Evolutionary conservation across 164 flowering plant species (phyloP).

Genomic region (Chimonanthus salicifolius): DNA sequence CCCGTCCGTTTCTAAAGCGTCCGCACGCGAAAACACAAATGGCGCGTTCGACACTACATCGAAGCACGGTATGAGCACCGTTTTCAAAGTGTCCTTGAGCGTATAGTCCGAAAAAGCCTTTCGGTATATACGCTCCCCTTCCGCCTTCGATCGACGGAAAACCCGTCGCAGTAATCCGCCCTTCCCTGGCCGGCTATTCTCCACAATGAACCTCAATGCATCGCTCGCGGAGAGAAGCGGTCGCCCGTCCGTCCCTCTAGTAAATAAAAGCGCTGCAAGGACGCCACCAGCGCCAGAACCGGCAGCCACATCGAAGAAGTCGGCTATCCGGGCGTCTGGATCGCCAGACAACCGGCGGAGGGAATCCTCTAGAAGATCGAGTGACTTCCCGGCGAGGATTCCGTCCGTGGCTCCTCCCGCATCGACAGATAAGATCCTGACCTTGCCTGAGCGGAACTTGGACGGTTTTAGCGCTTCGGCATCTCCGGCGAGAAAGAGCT

Average conservation of each 20-base stretch:
- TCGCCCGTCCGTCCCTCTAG: conserved; percentile 35
- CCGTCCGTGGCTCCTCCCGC: conserved; percentile 51
- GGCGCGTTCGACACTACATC: conserved; percentile 49
- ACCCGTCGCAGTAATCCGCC: conserved; percentile 16
- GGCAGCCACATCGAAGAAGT: conserved; percentile 55
- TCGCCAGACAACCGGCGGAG: conserved; percentile 34
- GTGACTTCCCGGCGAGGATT: conserved; percentile 46
- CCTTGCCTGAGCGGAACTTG: conserved; percentile 32
- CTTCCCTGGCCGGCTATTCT: conserved; percentile 23
- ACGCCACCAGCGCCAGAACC: conserved; percentile 65
- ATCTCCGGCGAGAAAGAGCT: conserved; percentile 1
- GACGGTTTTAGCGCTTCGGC: conserved; percentile 1
- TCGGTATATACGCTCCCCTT: conserved; percentile 17
- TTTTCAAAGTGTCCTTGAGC: conserved; percentile 49
- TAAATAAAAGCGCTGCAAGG: conserved; percentile 52
- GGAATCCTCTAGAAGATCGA: conserved; percentile 35
- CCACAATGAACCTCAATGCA: conserved; percentile 35
- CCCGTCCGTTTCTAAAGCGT: conserved; percentile 57
- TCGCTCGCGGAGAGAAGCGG: conserved; percentile 41
- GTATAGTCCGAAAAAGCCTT: conserved; percentile 37
- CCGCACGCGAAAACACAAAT: conserved; percentile 65
- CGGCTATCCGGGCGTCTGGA: conserved; percentile 46
- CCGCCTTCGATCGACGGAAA: not conserved
- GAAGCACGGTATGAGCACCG: conserved; percentile 60
- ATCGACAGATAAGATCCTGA: conserved; percentile 54